These are phyloP conservation scores for Kodamaea fukazawae DNA, from an alignment of 805 yeast genomes.

Conservation along the genomic window DNA sequence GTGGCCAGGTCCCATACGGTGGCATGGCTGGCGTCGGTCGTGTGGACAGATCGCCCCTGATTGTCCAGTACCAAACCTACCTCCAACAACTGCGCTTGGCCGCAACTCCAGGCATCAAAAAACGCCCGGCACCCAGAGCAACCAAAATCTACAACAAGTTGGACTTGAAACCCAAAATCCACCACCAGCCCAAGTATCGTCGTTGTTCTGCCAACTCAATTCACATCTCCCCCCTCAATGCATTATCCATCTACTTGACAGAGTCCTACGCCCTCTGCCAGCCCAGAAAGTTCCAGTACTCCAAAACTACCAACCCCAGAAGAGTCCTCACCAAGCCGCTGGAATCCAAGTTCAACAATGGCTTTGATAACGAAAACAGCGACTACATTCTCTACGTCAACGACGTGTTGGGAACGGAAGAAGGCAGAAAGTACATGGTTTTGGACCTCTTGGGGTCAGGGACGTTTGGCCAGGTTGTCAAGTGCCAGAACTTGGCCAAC, in stretches of 20 bases:
- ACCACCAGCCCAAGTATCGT: conserved; percentile 65
- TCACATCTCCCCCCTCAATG: conserved; percentile 75
- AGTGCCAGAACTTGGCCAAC: conserved; percentile 77
- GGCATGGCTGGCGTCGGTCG: conserved; percentile 13
- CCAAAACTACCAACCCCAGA: conserved; percentile 81
- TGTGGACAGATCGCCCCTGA: conserved; percentile 28
- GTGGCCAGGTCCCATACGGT: conserved; percentile 9
- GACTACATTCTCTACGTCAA: conserved; percentile 93
- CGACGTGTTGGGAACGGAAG: conserved; percentile 84
- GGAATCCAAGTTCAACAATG: conserved; percentile 77
- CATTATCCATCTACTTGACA: conserved; percentile 72
- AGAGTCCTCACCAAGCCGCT: conserved; percentile 90
- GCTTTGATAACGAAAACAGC: conserved; percentile 81
- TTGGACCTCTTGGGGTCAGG: conserved; percentile 93
- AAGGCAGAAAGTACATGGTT: conserved; percentile 82
- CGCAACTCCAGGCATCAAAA: neutral
- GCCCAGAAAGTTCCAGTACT: conserved; percentile 72
- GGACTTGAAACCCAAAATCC: conserved; percentile 62
- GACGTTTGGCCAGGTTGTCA: conserved; percentile 97
- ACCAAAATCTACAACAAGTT: conserved; percentile 36
- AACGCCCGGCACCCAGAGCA: conserved; percentile 47
- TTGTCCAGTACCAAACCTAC: conserved; percentile 34
- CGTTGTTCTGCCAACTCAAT: conserved; percentile 63
- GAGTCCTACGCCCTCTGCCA: conserved; percentile 84
- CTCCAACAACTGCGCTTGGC: conserved; percentile 14